Evolutionary conservation across 768 basidiomycete species (phyloP).

Genomic region (Lactarius indigo): DNA sequence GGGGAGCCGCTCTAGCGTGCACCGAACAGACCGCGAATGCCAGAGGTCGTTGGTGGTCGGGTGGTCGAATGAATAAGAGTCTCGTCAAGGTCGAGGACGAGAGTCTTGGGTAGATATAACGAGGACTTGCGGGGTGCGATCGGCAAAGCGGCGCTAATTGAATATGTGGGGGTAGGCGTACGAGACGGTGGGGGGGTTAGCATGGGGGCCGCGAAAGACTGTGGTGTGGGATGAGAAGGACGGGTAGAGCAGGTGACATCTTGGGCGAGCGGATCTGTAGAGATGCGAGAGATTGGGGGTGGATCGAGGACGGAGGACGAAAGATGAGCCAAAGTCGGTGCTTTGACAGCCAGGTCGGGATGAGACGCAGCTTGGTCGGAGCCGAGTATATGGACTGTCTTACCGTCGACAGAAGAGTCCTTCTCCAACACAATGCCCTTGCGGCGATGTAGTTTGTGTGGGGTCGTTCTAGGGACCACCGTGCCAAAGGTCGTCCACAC

Average conservation of each 20-base stretch:
- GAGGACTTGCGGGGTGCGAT: conserved; percentile 54
- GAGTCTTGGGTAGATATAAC: conserved; percentile 85
- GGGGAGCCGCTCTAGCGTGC: conserved; percentile 53
- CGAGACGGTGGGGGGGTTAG: conserved; percentile 24
- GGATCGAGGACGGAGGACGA: neutral
- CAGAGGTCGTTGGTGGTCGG: conserved; percentile 53
- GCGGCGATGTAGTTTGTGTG: conserved; percentile 6
- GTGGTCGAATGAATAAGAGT: conserved; percentile 98
- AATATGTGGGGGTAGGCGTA: conserved; percentile 28
- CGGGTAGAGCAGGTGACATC: neutral
- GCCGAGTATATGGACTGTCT: neutral
- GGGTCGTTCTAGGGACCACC: conserved; percentile 10
- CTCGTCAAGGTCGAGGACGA: conserved; percentile 97
- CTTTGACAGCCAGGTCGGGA: neutral
- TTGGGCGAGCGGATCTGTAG: conserved; percentile 7
- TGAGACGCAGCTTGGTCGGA: conserved; percentile 1
- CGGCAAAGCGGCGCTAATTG: conserved; percentile 50
- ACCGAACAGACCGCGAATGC: conserved; percentile 56
- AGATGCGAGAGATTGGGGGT: neutral
- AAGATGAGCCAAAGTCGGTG: neutral
- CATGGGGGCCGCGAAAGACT: conserved; percentile 9
- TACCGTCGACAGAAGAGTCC: neutral
- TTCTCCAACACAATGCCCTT: neutral
- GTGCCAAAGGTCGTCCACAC: conserved; percentile 26
- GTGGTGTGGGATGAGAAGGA: neutral